Conservation (phyloP, 768 basidiomycete species). For the Pisolithus albus region DNA sequence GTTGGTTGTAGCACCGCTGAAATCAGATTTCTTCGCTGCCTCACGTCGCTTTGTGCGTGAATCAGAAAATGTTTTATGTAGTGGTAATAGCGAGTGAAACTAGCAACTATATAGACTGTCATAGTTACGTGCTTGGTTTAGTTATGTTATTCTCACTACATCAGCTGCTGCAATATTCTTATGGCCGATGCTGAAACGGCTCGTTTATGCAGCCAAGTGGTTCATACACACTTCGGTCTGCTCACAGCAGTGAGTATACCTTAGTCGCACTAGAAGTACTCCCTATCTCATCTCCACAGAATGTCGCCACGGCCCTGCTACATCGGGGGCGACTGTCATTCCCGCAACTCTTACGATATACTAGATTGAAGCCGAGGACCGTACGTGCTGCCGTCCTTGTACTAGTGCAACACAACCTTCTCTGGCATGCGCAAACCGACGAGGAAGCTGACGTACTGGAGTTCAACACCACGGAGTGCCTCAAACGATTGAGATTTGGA, state of each 20-base stretch:
- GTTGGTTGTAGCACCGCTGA: background rate
- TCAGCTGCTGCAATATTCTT: no score
- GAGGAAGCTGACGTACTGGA: conserved; percentile 76
- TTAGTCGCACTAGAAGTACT: background rate
- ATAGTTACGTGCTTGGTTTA: no score
- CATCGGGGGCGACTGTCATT: conserved; percentile 77
- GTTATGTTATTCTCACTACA: no score
- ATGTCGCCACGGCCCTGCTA: conserved; percentile 66
- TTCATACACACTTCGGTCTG: conserved; percentile 59
- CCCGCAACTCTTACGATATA: conserved; percentile 59
- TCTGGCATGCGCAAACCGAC: conserved; percentile 74
- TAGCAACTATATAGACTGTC: no score
- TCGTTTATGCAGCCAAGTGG: conserved; percentile 54
- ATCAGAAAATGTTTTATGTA: no score
- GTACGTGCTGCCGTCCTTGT: conserved; percentile 67
- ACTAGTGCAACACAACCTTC: conserved; percentile 85
- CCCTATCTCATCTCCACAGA: conserved; percentile 36
- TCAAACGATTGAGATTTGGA: conserved; percentile 77
- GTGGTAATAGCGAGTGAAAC: no score
- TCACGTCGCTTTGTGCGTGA: no score
- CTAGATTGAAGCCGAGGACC: conserved; percentile 58
- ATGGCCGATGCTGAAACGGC: conserved; percentile 65
- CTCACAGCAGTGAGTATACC: conserved; percentile 50
- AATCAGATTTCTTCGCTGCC: no score
- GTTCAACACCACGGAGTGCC: conserved; percentile 76